These are phyloP conservation scores for Spergularia marina DNA, from an alignment of 148 eudicot genomes.

Conservation along the genomic window DNA sequence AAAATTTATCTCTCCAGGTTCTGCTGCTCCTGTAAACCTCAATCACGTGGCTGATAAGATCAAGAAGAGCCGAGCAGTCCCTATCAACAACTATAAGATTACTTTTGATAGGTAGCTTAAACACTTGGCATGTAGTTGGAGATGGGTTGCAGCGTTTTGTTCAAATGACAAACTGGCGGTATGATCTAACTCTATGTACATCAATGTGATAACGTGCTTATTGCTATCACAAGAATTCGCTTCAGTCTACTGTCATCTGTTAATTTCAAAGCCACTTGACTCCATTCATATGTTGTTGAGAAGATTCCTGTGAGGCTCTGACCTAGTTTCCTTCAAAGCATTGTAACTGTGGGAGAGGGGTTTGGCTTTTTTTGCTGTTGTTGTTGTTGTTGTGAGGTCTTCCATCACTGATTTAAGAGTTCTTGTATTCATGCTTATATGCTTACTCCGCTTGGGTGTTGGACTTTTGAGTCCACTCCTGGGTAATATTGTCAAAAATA, in stretches of 20 bases:
- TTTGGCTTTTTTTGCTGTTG: no score
- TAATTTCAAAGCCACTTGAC: background rate
- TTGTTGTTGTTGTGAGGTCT: no score
- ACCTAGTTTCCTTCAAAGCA: background rate
- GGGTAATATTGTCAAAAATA: background rate
- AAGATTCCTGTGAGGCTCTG: background rate
- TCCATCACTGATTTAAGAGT: no score
- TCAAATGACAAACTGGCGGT: constrained; percentile 99
- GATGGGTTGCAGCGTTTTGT: constrained; percentile 85
- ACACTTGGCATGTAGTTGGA: constrained; percentile 75
- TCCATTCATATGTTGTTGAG: background rate
- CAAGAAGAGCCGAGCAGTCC: constrained; percentile 59
- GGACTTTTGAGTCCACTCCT: background rate
- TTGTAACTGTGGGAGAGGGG: background rate
- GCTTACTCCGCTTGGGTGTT: background rate
- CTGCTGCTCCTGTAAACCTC: constrained; percentile 45
- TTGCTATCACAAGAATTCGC: background rate
- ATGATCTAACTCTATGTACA: constrained; percentile 20
- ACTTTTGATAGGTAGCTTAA: constrained; percentile 57
- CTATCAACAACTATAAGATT: constrained; percentile 71
- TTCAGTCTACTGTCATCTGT: background rate
- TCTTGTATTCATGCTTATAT: background rate
- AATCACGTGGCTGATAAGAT: constrained; percentile 83
- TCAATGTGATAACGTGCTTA: background rate
- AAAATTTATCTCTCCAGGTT: constrained; percentile 33